phyloP scores from a whole-genome alignment of 2,329 filamentous ascomycete species.

The Cytospora chrysosperma region DNA sequence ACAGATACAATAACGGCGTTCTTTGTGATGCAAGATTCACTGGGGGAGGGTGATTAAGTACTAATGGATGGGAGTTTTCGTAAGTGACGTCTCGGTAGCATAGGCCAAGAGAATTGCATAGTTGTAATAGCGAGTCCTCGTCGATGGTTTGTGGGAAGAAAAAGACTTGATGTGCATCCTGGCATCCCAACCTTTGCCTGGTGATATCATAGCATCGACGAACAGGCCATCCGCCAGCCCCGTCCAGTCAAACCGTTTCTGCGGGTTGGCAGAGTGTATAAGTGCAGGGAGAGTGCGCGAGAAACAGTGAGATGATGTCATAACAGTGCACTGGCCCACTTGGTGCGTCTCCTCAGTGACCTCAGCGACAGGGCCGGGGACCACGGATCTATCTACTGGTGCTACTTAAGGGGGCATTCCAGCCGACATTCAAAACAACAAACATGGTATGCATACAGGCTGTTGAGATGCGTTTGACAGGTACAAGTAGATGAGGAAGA shows the following conservation, averaged over 20 bases:
- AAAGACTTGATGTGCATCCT: background rate
- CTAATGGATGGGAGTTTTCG: background rate
- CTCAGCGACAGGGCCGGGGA: background rate
- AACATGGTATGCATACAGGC: background rate
- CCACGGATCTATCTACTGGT: background rate
- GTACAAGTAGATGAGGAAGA: background rate
- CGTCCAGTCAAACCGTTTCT: background rate
- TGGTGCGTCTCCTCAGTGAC: background rate
- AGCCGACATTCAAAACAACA: background rate
- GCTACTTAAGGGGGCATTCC: background rate
- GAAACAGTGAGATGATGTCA: constrained; percentile 10
- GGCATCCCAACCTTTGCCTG: background rate
- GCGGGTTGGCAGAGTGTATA: background rate
- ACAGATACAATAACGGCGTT: too few species aligned
- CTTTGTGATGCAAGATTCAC: background rate
- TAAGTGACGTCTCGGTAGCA: background rate
- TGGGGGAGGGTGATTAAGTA: background rate
- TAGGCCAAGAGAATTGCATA: background rate
- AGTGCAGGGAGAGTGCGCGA: background rate
- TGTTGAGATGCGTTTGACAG: background rate
- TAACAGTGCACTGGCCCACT: background rate
- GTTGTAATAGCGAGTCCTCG: background rate
- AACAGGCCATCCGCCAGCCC: background rate
- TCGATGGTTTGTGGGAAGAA: background rate
- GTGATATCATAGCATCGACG: background rate